These are phyloP conservation scores for Thyridium curvatum DNA, from an alignment of 2,329 filamentous ascomycete genomes.

Conservation along the genomic window DNA sequence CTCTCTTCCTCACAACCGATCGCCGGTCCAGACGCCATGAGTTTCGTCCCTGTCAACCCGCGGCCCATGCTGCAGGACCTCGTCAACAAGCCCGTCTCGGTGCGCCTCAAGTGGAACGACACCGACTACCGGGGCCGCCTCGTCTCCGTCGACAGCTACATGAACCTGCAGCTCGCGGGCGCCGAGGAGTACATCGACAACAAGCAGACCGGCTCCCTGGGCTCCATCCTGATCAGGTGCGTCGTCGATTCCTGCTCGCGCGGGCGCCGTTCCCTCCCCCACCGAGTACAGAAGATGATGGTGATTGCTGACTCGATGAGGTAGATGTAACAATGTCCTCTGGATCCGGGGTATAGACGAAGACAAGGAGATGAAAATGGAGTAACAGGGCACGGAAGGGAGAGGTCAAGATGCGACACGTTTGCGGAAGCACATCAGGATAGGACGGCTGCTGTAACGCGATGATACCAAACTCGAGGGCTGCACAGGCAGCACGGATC, in stretches of 20 bases:
- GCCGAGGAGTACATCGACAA: conserved; percentile 91
- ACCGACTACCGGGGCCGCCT: conserved; percentile 94
- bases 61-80: conserved; percentile 92
- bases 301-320: neutral
- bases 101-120: conserved; percentile 96
- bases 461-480: too few relatives aligned
- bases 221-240: conserved; percentile 87
- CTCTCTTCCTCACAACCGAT: too few relatives aligned
- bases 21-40: too few relatives aligned
- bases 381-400: too few relatives aligned
- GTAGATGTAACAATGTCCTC: conserved; percentile 74
- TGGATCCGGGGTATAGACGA: conserved; percentile 67
- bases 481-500: too few relatives aligned
- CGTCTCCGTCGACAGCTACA: conserved; percentile 89
- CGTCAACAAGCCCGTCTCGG: conserved; percentile 83
- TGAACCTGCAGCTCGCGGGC: conserved; percentile 92
- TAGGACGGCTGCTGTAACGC: too few relatives aligned
- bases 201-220: conserved; percentile 76
- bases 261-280: too few relatives aligned
- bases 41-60: conserved; percentile 89
- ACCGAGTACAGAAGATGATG: too few relatives aligned
- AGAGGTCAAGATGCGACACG: too few relatives aligned
- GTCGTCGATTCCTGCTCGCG: conserved; percentile 15
- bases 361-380: conserved; percentile 52
- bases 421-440: too few relatives aligned